Evolutionary conservation across 2,329 filamentous ascomycete species (phyloP).

Genomic region (Onygenales sp.): DNA sequence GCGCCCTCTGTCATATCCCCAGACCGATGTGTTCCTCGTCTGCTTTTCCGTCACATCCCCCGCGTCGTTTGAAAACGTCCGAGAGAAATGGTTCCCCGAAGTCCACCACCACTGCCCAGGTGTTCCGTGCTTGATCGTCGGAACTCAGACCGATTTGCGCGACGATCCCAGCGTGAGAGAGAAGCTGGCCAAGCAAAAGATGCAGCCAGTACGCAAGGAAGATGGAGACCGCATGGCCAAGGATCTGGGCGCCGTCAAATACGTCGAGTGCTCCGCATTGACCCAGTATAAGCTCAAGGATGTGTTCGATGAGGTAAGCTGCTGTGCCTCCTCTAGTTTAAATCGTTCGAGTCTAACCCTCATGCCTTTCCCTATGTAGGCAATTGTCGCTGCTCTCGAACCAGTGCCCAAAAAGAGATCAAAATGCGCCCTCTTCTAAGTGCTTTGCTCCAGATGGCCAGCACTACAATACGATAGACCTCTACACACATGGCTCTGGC

Average conservation of each 20-base stretch:
- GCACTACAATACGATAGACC: conserved; percentile 1
- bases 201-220: conserved; percentile 83
- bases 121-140: conserved; percentile 94
- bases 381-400: conserved; percentile 90
- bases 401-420: conserved; percentile 73
- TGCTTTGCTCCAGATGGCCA: neutral
- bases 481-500: neutral
- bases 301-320: conserved; percentile 90
- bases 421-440: conserved; percentile 62
- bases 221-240: conserved; percentile 95
- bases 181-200: conserved; percentile 92
- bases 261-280: conserved; percentile 95
- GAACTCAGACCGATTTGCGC: conserved; percentile 92
- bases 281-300: conserved; percentile 99
- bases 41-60: conserved; percentile 98
- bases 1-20: conserved; percentile 90
- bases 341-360: neutral
- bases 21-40: conserved; percentile 97
- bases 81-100: conserved; percentile 98
- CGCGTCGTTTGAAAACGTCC: conserved; percentile 96
- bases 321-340: neutral
- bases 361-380: conserved; percentile 45
- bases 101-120: conserved; percentile 98
- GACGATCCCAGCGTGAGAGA: conserved; percentile 80
- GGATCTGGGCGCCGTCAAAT: conserved; percentile 95